phyloP scores from a whole-genome alignment of 768 basidiomycete species.

The Leccinum imitatum region DNA sequence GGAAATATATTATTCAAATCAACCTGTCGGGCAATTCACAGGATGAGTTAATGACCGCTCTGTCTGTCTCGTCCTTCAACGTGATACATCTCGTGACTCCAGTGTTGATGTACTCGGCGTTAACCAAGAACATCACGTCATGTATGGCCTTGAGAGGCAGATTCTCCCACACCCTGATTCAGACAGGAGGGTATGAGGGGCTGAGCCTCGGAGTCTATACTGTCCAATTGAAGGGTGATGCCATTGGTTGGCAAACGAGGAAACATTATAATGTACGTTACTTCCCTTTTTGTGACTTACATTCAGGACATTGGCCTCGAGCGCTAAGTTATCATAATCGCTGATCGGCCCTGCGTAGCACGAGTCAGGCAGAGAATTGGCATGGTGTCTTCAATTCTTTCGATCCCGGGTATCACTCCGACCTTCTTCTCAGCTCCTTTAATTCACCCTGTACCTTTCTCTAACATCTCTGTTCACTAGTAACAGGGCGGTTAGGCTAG shows the following conservation, averaged over 20 bases:
- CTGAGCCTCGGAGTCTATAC: conserved; percentile 35
- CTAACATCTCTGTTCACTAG: neutral
- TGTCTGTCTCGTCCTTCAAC: conserved; percentile 13
- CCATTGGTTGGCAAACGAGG: neutral
- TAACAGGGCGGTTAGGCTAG: neutral
- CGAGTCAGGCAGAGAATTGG: too few relatives aligned
- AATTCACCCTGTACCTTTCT: neutral
- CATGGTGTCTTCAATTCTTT: neutral
- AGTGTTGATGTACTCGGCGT: conserved; percentile 22
- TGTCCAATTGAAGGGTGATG: conserved; percentile 16
- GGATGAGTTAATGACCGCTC: conserved; percentile 14
- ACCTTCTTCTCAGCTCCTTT: neutral
- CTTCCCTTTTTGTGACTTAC: neutral
- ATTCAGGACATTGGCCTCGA: neutral
- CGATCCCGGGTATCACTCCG: neutral
- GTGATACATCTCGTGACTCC: conserved; percentile 33
- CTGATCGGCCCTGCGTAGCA: too few relatives aligned
- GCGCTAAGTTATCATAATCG: neutral
- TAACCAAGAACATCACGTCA: conserved; percentile 16
- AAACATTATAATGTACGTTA: conserved; percentile 2
- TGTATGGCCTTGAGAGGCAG: conserved; percentile 28
- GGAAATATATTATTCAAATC: conserved; percentile 18
- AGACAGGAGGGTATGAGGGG: conserved; percentile 30
- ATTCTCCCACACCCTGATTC: conserved; percentile 34
- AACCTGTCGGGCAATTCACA: conserved; percentile 33